Base-by-base conservation (phyloP, 352 stramenopile genomes). In the Phytophthora syringae region DNA sequence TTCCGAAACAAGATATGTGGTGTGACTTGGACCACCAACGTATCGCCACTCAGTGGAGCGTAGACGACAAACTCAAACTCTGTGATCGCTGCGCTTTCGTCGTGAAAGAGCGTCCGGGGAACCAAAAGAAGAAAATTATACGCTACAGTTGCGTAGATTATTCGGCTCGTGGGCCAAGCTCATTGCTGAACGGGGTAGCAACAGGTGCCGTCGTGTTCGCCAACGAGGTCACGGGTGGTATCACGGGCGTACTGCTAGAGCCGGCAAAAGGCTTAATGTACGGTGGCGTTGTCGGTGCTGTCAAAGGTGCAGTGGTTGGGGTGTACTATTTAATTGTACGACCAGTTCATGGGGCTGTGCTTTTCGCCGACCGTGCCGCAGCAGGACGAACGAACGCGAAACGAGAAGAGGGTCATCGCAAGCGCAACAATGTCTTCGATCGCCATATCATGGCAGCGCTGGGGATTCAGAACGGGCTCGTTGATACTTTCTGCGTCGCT, bases 1-100 rank as follows among this genome's bases (percentile, higher is more conserved):
- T 98, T 43, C 92, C 90, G 16, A 47, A 90, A 21, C 79, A 95
- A 39, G 79, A 80, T 22, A 98, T 98, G 93, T 70, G 79, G 20
- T 98, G 70, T 34, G 70, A 77, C 40, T 42, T 76, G 47, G 60
- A 72, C 28, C 65, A 72, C 44, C 47, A 74, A 21, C 70, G 49
- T 20, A 72, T 74, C 11, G 70, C 76, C 6, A 67, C 54, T 21
- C 76, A 72, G 28, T 85, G 65, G 70, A 76, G 66, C 27, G 50
- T 67, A 1, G 44, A 65, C 13, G 74, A 80, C 45, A 42, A 56
- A n/a, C 49, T 77, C 10, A 81, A 82, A 36, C 54, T 82, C 28
- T 85, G 76, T 22, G 76, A 80, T 3, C 61, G 62, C 11, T 85
- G 77, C 25, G 57, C 61, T 13, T 80, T 67, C 43, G 59, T 81